A percentile compares a stretch with the other conserved stretches of the same genome.
phyloP scores from a whole-genome alignment of 2,329 filamentous ascomycete genomes.

The Diaporthe vexans region DNA sequence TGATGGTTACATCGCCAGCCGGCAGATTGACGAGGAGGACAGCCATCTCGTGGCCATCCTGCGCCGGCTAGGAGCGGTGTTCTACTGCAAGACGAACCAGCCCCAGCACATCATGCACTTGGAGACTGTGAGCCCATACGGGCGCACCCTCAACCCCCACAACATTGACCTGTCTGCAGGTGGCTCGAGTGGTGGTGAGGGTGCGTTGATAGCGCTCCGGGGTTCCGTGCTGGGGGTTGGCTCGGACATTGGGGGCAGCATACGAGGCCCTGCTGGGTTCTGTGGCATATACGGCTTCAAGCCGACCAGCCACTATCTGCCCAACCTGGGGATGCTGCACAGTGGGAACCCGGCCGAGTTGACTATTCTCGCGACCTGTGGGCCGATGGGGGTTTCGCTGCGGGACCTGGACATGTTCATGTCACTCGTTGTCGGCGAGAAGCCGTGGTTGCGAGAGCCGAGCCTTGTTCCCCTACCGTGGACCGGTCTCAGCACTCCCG shows the following conservation, averaged over 20 bases:
- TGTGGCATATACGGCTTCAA: slow-evolving; percentile 51
- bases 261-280: slow-evolving; percentile 55
- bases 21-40: slow-evolving; percentile 65
- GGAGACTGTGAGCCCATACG: slow-evolving; percentile 73
- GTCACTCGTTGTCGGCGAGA: slow-evolving; percentile 44
- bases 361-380: slow-evolving; percentile 52
- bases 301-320: slow-evolving; percentile 45
- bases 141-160: slow-evolving; percentile 73
- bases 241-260: slow-evolving; percentile 58
- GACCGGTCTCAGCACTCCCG: slow-evolving; percentile 48
- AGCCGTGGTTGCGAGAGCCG: slow-evolving; percentile 49
- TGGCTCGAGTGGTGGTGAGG: slow-evolving; percentile 73
- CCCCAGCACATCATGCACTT: slow-evolving; percentile 70
- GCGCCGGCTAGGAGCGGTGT: slow-evolving; percentile 70
- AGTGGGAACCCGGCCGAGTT: slow-evolving; percentile 50
- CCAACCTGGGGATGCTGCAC: slow-evolving; percentile 46
- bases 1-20: slow-evolving; percentile 65
- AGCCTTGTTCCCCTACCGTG: slow-evolving; percentile 49
- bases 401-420: slow-evolving; percentile 54
- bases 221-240: slow-evolving; percentile 59
- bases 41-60: slow-evolving; percentile 70
- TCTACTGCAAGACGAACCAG: slow-evolving; percentile 78
- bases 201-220: slow-evolving; percentile 56
- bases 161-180: slow-evolving; percentile 73
- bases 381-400: slow-evolving; percentile 51